A percentile compares a stretch with the other conserved stretches of the same genome.
Conservation (phyloP, 768 basidiomycete genomes). For the Collybia nuda region DNA sequence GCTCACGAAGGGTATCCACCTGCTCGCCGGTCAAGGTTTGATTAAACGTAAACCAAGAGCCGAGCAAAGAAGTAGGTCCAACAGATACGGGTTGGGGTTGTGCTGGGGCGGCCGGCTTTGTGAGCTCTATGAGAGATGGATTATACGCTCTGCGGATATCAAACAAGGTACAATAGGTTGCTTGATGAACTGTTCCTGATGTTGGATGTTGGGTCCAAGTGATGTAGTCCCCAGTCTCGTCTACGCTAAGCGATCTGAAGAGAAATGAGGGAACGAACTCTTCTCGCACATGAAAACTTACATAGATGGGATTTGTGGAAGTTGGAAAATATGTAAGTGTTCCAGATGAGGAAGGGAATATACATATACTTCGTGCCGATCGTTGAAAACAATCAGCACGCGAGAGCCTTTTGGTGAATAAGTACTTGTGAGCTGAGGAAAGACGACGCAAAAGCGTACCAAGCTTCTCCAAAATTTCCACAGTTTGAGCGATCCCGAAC, state of each 20-base stretch:
- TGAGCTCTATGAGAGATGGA: slow-evolving; percentile 53
- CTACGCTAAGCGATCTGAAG: slow-evolving; percentile 13
- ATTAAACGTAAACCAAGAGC: slow-evolving; percentile 55
- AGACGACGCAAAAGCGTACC: slow-evolving; percentile 37
- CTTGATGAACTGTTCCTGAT: slow-evolving; percentile 32
- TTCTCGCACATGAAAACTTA: slow-evolving; percentile 18
- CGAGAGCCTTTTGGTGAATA: slow-evolving; percentile 36
- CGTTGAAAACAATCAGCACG: slow-evolving; percentile 58
- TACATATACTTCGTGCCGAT: slow-evolving; percentile 43
- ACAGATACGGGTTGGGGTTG: slow-evolving; percentile 63
- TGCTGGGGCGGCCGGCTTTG: slow-evolving; percentile 42
- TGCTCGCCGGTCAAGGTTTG: slow-evolving; percentile 56
- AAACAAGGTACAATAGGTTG: slow-evolving; percentile 59
- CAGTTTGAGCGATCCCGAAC: slow-evolving; percentile 45
- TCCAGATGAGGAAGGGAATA: slow-evolving; percentile 70
- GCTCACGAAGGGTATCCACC: slow-evolving; percentile 54
- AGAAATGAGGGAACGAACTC: neutral
- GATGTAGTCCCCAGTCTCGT: slow-evolving; percentile 51
- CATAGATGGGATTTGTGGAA: slow-evolving; percentile 32
- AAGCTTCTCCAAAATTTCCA: slow-evolving; percentile 59
- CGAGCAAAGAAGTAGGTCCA: slow-evolving; percentile 51
- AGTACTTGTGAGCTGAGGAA: neutral
- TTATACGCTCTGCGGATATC: slow-evolving; percentile 51
- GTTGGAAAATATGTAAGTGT: slow-evolving; percentile 44
- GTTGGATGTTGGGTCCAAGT: slow-evolving; percentile 35